A percentile compares a stretch with the other conserved stretches of the same genome.
Conservation (phyloP, 2,329 filamentous ascomycete species). For the Sporothrix phasma region DNA sequence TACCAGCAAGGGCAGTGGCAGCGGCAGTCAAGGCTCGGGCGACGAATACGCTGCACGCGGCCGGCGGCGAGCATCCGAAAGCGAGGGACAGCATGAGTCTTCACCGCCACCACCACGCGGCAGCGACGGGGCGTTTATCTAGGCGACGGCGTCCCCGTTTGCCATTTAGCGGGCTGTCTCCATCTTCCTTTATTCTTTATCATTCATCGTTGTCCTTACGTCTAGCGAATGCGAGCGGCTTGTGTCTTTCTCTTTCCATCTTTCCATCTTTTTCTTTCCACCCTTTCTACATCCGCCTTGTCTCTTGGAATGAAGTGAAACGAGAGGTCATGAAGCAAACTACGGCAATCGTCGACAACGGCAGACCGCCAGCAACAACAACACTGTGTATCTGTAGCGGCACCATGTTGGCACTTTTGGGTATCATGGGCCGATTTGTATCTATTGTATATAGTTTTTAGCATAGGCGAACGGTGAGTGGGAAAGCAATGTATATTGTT, state of each 20-base stretch:
- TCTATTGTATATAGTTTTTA: background rate
- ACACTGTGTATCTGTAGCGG: background rate
- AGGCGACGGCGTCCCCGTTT: background rate
- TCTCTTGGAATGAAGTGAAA: slow-evolving; percentile 1
- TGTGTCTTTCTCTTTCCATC: background rate
- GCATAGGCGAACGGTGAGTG: background rate
- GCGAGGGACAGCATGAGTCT: background rate
- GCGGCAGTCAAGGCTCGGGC: background rate
- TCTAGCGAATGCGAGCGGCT: background rate
- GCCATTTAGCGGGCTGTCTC: background rate
- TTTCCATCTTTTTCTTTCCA: background rate
- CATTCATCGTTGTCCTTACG: background rate
- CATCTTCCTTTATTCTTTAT: background rate
- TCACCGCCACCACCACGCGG: slow-evolving; percentile 16
- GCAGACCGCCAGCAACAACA: background rate
- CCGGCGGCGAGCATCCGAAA: background rate
- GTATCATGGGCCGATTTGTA: background rate
- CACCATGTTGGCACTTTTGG: background rate
- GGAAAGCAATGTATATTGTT: no score
- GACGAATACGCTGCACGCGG: background rate
- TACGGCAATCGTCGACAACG: no score
- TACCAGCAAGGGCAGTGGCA: background rate
- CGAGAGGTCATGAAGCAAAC: background rate
- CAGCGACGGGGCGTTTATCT: slow-evolving; percentile 22
- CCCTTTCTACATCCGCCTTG: background rate